These are phyloP conservation scores for Wolfiporia cocos DNA, from an alignment of 1,284 basidiomycete species.

Conservation along the genomic window DNA sequence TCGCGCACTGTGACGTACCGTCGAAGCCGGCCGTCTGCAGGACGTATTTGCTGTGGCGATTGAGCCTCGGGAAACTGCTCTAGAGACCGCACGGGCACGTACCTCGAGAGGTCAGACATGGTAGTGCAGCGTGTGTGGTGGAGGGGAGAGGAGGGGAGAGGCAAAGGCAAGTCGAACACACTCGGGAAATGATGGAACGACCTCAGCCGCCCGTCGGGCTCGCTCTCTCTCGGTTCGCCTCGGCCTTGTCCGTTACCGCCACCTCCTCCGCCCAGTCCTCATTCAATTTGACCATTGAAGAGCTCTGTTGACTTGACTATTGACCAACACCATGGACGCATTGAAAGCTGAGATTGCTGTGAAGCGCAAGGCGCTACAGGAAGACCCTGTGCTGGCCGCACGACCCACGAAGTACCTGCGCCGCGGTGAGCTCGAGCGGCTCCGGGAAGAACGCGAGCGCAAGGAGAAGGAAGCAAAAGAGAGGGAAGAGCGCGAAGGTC, in stretches of 20 bases:
- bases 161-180: conserved; percentile 8
- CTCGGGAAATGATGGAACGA: conserved; percentile 17
- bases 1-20: conserved; percentile 39
- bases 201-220: conserved; percentile 8
- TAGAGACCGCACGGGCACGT: conserved; percentile 4
- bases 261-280: not conserved
- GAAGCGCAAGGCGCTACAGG: conserved; percentile 72
- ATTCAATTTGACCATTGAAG: not conserved
- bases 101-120: conserved; percentile 71
- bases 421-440: conserved; percentile 72
- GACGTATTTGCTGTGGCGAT: conserved; percentile 61
- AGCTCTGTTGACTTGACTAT: not conserved
- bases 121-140: conserved; percentile 15
- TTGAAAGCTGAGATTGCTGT: conserved; percentile 84
- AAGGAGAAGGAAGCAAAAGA: conserved; percentile 45
- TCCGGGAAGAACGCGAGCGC: conserved; percentile 60
- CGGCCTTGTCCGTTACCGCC: conserved; percentile 10
- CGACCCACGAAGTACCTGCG: conserved; percentile 82
- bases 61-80: conserved; percentile 1
- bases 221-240: conserved; percentile 8
- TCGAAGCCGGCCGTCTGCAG: conserved; percentile 87
- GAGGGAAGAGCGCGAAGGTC: conserved; percentile 24
- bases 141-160: conserved; percentile 5
- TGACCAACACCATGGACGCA: conserved; percentile 57
- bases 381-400: conserved; percentile 29